phyloP scores from a whole-genome alignment of 2,329 filamentous ascomycete species.

The Neonectria magnoliae region DNA sequence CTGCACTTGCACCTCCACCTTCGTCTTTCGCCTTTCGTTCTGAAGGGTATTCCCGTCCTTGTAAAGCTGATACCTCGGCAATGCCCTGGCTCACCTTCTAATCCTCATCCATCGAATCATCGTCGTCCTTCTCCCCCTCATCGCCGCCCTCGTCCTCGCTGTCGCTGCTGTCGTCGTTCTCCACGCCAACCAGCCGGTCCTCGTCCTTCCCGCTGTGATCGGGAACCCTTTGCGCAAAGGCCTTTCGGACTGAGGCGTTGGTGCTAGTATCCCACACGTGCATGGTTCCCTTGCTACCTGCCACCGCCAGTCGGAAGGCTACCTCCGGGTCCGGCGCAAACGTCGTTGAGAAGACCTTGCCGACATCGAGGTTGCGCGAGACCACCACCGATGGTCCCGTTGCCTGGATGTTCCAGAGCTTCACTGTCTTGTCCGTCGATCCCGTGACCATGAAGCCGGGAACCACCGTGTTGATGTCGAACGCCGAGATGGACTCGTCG shows the following conservation, averaged over 20 bases:
- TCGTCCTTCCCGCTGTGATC: slow-evolving; percentile 70
- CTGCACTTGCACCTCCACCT: neutral
- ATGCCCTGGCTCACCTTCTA: slow-evolving; percentile 41
- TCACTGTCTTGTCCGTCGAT: slow-evolving; percentile 93
- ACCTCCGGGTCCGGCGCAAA: slow-evolving; percentile 94
- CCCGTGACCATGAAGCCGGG: slow-evolving; percentile 94
- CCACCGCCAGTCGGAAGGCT: slow-evolving; percentile 90
- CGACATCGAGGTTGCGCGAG: slow-evolving; percentile 89
- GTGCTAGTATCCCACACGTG: slow-evolving; percentile 98
- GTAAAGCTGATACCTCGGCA: slow-evolving; percentile 11
- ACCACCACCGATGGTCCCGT: slow-evolving; percentile 90
- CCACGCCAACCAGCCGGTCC: slow-evolving; percentile 82
- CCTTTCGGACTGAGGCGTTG: slow-evolving; percentile 84
- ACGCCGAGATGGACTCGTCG: slow-evolving; percentile 89
- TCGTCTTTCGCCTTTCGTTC: neutral
- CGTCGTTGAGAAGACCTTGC: slow-evolving; percentile 89
- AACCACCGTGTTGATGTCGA: slow-evolving; percentile 89
- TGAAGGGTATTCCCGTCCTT: neutral
- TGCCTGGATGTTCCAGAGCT: slow-evolving; percentile 91
- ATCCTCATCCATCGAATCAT: slow-evolving; percentile 66
- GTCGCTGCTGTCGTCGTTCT: slow-evolving; percentile 73
- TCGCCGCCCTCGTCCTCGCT: slow-evolving; percentile 65
- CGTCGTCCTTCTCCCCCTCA: slow-evolving; percentile 63
- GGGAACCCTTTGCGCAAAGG: slow-evolving; percentile 75
- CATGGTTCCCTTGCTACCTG: slow-evolving; percentile 91